Base-by-base conservation (phyloP, 306 rosid genomes). In the Citrullus mucosospermus region DNA sequence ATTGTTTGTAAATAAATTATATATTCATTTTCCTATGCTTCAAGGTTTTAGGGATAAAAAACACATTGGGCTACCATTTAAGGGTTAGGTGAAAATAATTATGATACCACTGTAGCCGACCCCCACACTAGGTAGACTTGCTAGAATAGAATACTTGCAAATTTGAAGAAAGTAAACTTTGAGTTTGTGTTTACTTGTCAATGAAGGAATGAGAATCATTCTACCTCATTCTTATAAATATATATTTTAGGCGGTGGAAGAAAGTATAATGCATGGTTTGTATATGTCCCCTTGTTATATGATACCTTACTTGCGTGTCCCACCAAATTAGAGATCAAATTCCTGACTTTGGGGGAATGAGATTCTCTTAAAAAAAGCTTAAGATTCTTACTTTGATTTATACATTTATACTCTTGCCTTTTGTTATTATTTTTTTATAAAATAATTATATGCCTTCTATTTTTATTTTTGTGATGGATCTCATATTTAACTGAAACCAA, bases 31-130 rank as follows among this genome's bases (percentile, higher is more conserved):
- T 34, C 70, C 16, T 34, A 22, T 65, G n/a, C 48, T 32, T 65
- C 48, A 65, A 65, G 71, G 44, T 65, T 65, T 30, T 7, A 36
- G 46, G 9, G 46, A 34, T 36, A 22, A 5, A 69, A 13, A 43
- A 20, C 15, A 69, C 16, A 70, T 43, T 22, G 6, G 76, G 76
- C 56, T 44, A 69, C 22, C 36, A 69, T 69, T 44, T 43, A 44
- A 44, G n/a, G 76, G 57, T 44, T 70, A 11, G 76, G 76, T 70
- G 76, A 70, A 22, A 20, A 70, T 20, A 70, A 44, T 69, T 70
- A 70, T 44, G 36, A 70, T 70, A 70, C 12, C 38, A 70, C 56
- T 44, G 36, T 25, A 70, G n/a, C 57, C 56, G 56, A 20, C 48
- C 20, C 25, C 11, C 46, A 34, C 75, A 69, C 75, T 22, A 30